These are phyloP conservation scores for Phytophthora sansomeana DNA, from an alignment of 352 stramenopile genomes.

Conservation along the genomic window DNA sequence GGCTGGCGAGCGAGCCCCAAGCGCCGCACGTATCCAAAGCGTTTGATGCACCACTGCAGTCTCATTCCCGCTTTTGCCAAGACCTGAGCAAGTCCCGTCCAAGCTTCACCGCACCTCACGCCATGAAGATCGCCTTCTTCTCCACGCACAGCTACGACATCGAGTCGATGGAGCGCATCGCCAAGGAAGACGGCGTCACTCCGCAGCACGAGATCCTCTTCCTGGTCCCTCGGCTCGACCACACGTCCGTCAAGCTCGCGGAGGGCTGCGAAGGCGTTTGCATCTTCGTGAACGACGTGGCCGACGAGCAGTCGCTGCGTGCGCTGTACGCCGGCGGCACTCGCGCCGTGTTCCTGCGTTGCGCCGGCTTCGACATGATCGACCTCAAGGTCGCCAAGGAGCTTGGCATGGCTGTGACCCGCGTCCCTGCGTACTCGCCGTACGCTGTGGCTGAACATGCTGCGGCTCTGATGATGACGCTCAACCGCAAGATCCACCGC, in stretches of 20 bases:
- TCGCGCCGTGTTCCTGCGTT: conserved; percentile 79
- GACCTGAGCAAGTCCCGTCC: conserved; percentile 2
- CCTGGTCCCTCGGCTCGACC: conserved; percentile 60
- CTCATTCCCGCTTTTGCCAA: conserved; percentile 30
- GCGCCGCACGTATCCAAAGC: too few relatives aligned
- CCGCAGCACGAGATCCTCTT: conserved; percentile 64
- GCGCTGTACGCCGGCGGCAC: conserved; percentile 56
- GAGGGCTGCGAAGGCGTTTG: conserved; percentile 68
- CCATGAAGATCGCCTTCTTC: conserved; percentile 82
- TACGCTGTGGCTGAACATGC: too few relatives aligned
- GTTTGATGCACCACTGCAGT: too few relatives aligned
- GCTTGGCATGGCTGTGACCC: conserved; percentile 64
- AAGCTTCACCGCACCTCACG: neutral
- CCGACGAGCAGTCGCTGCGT: conserved; percentile 64
- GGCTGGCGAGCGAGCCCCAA: conserved; percentile 5
- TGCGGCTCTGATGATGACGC: too few relatives aligned
- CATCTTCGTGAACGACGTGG: conserved; percentile 90
- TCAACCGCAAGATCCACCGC: too few relatives aligned
- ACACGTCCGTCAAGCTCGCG: conserved; percentile 58
- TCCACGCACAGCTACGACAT: conserved; percentile 81
- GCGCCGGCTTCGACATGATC: conserved; percentile 85
- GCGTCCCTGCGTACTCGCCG: conserved; percentile 83
- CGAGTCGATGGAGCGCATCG: conserved; percentile 56
- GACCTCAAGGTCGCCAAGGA: conserved; percentile 68
- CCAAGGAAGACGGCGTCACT: conserved; percentile 50